These are phyloP conservation scores for Daldinia concentrica DNA, from an alignment of 495 filamentous ascomycete species.

Conservation along the genomic window DNA sequence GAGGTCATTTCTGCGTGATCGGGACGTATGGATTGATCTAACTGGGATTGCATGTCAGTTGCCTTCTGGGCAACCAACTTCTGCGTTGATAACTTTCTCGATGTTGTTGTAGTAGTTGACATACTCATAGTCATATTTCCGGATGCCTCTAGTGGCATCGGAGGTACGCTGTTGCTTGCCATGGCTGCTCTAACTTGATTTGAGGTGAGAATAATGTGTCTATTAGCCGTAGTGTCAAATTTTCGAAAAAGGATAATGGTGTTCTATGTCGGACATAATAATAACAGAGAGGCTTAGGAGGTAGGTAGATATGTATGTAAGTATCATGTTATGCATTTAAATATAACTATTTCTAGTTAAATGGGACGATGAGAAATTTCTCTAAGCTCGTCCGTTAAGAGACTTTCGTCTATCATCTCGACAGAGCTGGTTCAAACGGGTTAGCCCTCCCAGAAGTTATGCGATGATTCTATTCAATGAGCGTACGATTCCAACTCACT, in stretches of 20 bases:
- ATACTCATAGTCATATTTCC: background rate
- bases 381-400: background rate
- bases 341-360: background rate
- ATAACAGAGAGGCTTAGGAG: background rate
- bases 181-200: background rate
- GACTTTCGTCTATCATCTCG: background rate
- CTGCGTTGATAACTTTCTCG: background rate
- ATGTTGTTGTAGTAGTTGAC: background rate
- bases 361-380: background rate
- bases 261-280: background rate
- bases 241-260: background rate
- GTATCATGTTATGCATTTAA: background rate
- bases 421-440: background rate
- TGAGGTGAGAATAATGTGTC: background rate
- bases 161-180: background rate
- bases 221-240: background rate
- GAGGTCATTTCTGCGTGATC: background rate
- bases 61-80: background rate
- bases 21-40: background rate
- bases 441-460: background rate
- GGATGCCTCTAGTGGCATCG: background rate
- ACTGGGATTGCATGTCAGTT: background rate
- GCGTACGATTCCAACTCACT: background rate
- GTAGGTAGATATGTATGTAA: background rate
- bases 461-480: background rate